phyloP scores from a whole-genome alignment of 768 basidiomycete genomes.

The Rhizopogon vinicolor region DNA sequence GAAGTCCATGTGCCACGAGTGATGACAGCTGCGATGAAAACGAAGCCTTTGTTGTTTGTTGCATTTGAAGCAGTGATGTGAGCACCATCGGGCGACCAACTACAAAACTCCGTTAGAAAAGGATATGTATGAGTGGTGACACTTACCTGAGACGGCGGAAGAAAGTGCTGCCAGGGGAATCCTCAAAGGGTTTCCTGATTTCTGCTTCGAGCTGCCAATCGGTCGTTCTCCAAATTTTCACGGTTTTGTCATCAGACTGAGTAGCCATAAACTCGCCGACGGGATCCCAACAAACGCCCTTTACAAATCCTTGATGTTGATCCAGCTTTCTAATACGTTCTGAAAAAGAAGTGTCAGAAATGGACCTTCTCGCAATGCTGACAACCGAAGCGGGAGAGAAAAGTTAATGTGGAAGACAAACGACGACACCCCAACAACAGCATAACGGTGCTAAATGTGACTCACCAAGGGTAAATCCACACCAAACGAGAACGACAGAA shows the following conservation, averaged over 20 bases:
- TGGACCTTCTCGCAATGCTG: neutral
- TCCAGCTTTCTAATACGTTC: constrained; percentile 83
- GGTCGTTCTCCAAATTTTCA: constrained; percentile 94
- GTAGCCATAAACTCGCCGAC: constrained; percentile 98
- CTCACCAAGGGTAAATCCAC: constrained; percentile 84
- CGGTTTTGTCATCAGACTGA: constrained; percentile 92
- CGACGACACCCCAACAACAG: too few species aligned
- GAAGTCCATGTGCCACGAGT: constrained; percentile 85
- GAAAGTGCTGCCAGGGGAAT: constrained; percentile 93
- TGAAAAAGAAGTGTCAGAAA: constrained; percentile 22
- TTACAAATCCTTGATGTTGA: constrained; percentile 93
- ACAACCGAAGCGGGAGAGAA: neutral
- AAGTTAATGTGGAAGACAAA: too few species aligned
- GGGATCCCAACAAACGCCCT: constrained; percentile 98
- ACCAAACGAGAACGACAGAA: constrained; percentile 90
- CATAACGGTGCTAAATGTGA: neutral
- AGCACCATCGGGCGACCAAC: constrained; percentile 99
- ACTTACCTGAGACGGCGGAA: constrained; percentile 81
- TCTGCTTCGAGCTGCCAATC: constrained; percentile 88
- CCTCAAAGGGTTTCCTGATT: constrained; percentile 86
- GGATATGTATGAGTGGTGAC: neutral
- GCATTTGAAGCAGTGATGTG: constrained; percentile 97
- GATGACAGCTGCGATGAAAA: constrained; percentile 97
- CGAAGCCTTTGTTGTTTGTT: constrained; percentile 92
- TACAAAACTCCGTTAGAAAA: constrained; percentile 23